Evolutionary conservation across 148 eudicot genomes (phyloP).

Genomic region (Rhododendron molle): DNA sequence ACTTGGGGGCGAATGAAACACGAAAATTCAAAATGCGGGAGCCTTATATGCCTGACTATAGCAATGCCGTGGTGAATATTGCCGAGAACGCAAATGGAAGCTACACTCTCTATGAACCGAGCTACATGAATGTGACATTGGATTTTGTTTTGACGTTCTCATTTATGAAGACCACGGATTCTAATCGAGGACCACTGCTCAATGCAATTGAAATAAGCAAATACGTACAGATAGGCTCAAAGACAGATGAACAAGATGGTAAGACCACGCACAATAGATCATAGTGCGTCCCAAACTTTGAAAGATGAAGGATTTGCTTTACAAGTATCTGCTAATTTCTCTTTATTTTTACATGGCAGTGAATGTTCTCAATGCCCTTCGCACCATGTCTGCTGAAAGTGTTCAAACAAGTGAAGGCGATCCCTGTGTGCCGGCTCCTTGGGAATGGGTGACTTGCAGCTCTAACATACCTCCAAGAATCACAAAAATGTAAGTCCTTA

Average conservation of each 20-base stretch:
- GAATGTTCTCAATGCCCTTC: conserved; percentile 49
- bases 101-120: conserved; percentile 88
- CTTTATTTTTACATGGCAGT: conserved; percentile 44
- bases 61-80: conserved; percentile 92
- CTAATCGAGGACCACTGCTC: conserved; percentile 74
- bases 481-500: conserved; percentile 66
- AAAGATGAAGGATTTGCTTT: background rate
- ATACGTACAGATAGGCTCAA: conserved; percentile 59
- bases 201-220: conserved; percentile 85
- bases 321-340: conserved; percentile 16
- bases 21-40: conserved; percentile 72
- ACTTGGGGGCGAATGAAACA: conserved; percentile 50
- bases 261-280: conserved; percentile 7
- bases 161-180: conserved; percentile 76
- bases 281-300: background rate
- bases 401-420: conserved; percentile 53
- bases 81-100: conserved; percentile 95
- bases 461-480: conserved; percentile 63
- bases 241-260: conserved; percentile 76
- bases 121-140: conserved; percentile 79
- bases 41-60: conserved; percentile 81
- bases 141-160: conserved; percentile 81
- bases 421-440: conserved; percentile 75
- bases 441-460: conserved; percentile 95
- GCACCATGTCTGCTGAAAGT: conserved; percentile 36